Evolutionary conservation across 225 moss, liverwort and hornwort species (phyloP).

Genomic region (Pseudoscleropodium purum): DNA sequence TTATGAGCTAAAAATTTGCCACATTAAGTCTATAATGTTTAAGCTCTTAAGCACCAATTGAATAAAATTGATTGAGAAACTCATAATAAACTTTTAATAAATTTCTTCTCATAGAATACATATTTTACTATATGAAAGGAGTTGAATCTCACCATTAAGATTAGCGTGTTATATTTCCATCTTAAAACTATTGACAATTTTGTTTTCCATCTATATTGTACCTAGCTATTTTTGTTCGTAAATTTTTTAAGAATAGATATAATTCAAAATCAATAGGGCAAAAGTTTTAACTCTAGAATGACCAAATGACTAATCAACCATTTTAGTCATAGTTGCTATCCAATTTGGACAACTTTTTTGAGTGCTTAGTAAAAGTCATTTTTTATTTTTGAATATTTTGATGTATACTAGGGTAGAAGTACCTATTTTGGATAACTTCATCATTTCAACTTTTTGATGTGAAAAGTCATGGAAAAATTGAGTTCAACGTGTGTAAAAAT

Average conservation of each 20-base stretch:
- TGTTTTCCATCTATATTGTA: not conserved
- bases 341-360: not conserved
- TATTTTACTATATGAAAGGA: not conserved
- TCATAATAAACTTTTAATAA: not conserved
- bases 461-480: no score
- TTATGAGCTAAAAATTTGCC: not conserved
- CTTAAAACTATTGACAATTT: not conserved
- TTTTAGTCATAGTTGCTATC: accelerated
- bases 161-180: not conserved
- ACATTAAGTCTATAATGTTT: not conserved
- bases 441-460: no score
- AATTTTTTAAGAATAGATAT: not conserved
- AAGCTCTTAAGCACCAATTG: not conserved
- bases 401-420: not conserved
- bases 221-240: not conserved
- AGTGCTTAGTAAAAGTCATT: not conserved
- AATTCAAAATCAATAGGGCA: not conserved
- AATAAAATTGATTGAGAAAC: no score
- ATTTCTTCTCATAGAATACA: no score
- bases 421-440: no score
- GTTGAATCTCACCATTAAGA: not conserved
- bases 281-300: not conserved
- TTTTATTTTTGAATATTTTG: not conserved
- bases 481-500: no score
- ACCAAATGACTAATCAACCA: not conserved